A percentile compares a stretch with the other conserved stretches of the same genome.
Conservation (phyloP, 1,139 yeast species). For the Suhomyces panamericanus region DNA sequence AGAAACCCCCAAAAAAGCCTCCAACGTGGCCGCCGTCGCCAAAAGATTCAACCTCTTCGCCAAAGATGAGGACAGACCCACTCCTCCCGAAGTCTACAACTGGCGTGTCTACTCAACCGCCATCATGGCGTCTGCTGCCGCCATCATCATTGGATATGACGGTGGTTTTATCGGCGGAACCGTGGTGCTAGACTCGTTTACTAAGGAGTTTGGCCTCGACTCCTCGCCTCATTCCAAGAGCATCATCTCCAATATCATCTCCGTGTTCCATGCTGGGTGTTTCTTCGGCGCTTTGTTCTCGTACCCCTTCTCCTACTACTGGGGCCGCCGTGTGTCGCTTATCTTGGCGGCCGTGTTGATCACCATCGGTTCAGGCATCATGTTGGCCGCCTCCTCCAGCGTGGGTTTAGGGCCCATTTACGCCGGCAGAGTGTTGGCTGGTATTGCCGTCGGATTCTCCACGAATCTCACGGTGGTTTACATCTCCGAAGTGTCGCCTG, state of each 20-base stretch:
- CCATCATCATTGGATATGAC: conserved; percentile 43
- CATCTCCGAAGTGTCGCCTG: conserved; percentile 42
- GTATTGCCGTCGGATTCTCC: conserved; percentile 42
- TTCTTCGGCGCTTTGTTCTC: conserved; percentile 48
- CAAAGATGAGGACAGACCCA: conserved; percentile 40
- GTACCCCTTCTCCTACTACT: conserved; percentile 40
- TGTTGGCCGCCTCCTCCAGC: conserved; percentile 35
- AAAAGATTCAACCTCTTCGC: conserved; percentile 23
- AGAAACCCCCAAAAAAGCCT: neutral
- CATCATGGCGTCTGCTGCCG: conserved; percentile 42
- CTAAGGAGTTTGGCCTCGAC: conserved; percentile 37
- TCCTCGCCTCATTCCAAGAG: conserved; percentile 22
- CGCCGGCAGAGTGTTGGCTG: conserved; percentile 44
- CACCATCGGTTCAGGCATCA: conserved; percentile 41
- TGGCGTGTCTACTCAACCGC: conserved; percentile 38
- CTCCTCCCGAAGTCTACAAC: conserved; percentile 43
- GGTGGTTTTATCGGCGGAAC: conserved; percentile 49
- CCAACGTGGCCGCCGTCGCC: neutral
- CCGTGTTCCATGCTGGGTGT: conserved; percentile 49
- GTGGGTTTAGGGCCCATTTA: conserved; percentile 42
- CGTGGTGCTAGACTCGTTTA: conserved; percentile 39
- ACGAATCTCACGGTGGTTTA: conserved; percentile 46
- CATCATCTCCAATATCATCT: conserved; percentile 39
- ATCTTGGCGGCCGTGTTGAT: conserved; percentile 36
- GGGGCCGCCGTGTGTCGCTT: conserved; percentile 40